Base-by-base conservation (phyloP, 1,284 basidiomycete species). In the Xanthoconium separans region DNA sequence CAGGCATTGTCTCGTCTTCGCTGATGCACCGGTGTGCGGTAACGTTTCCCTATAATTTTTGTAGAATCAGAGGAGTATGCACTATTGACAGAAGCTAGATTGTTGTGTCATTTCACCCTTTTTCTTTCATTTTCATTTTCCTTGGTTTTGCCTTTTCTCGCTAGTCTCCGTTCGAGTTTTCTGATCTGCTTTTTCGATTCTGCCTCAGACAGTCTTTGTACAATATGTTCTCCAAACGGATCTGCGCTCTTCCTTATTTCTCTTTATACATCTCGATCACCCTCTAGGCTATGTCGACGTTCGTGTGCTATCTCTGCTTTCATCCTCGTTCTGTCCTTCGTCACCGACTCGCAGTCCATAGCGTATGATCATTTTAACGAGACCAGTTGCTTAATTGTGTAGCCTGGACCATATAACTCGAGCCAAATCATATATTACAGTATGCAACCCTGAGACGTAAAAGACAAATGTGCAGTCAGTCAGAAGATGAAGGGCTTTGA, bases 241-340 rank as follows among this genome's bases (percentile, higher is more conserved):
- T 49, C 44, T 12, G 6, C 16, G 15, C 15, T 34, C 57, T 59
- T 70, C 57, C 65, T 72, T 72, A 70, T 72, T 72, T 61, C 58
- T 71, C 63, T 64, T 72, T 72, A 71, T 69, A 60, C 54, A 47
- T 51, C 4, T 54, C 51, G 22, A 46, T 15, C 33, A 34, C 33
- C 7, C 16, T 16, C 12, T n/a, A n/a, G n/a, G n/a, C 33, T 12
- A 34, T 54, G 36, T 40, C 41, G 12, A n/a, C 36, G 56, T 56
- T 53, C 47, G 55, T 56, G 53, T 56, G 50, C 51, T 56, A 33
- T 51, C 34, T 41, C 12, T 34, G 48, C 47, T 53, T 49, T 60
- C 49, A 41, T 49, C 27, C 2, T 18, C 20, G 27, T 34, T 34
- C 33, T 46, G 20, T 34, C 13, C 33, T 8, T 29, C 22, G 33